Percentiles rank a stretch among this genome's conserved stretches.
phyloP scores from a whole-genome alignment of 176 grass and related monocot genomes.

The Eremochloa ophiuroides region DNA sequence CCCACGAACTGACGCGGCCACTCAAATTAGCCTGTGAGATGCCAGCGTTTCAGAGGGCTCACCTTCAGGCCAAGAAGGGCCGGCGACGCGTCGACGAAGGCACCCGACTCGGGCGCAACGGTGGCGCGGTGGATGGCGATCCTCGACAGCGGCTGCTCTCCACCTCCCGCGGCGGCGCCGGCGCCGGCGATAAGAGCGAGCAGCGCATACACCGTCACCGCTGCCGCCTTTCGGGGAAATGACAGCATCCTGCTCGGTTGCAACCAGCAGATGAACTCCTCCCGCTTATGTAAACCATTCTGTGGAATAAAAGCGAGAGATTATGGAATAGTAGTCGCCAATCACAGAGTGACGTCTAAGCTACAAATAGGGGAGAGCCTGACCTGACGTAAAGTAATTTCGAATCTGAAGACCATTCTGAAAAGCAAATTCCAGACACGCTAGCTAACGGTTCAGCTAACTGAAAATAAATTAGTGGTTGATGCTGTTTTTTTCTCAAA shows the following conservation, averaged over 20 bases:
- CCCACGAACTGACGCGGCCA: not conserved
- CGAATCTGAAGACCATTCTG: not conserved
- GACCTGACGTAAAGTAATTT: not conserved
- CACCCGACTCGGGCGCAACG: constrained; percentile 41
- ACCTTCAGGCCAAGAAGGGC: constrained; percentile 63
- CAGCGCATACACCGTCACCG: constrained; percentile 18
- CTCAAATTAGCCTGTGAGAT: not conserved
- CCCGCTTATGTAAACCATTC: not conserved
- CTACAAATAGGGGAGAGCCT: not conserved
- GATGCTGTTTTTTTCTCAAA: too few species aligned
- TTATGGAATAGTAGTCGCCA: not conserved
- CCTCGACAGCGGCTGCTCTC: constrained; percentile 72
- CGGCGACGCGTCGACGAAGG: constrained; percentile 55
- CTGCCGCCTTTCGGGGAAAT: not conserved
- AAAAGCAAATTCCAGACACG: not conserved
- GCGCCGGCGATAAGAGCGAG: not conserved
- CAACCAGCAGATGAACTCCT: not conserved
- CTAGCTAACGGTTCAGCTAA: not conserved
- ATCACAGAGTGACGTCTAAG: constrained; percentile 35
- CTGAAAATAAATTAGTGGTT: too few species aligned
- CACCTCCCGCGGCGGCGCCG: not conserved
- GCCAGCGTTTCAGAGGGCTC: not conserved
- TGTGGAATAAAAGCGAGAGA: not conserved
- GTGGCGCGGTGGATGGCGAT: constrained; percentile 67
- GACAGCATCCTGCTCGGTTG: not conserved